Evolutionary conservation across 345 rosid genomes (phyloP).

Genomic region (Eucalyptus tenuipes): DNA sequence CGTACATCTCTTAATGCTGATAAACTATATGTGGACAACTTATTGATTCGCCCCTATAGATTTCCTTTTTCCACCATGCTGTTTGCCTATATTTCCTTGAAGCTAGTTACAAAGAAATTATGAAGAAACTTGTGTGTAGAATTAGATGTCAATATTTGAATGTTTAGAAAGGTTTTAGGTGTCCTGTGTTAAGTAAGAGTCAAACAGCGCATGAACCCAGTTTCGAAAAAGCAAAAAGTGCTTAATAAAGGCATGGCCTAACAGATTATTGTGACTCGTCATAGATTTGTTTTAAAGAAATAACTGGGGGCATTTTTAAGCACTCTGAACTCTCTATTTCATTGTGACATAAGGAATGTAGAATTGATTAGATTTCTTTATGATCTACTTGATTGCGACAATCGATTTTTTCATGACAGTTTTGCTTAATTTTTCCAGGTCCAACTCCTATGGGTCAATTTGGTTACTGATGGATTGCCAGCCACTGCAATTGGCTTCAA

Average conservation of each 20-base stretch:
- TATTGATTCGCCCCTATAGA: neutral
- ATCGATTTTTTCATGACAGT: neutral
- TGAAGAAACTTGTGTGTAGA: neutral
- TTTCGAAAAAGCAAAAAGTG: neutral
- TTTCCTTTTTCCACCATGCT: neutral
- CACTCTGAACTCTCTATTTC: neutral
- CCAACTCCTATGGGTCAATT: slow-evolving; percentile 97
- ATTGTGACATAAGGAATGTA: neutral
- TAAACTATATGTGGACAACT: neutral
- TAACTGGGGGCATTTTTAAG: neutral
- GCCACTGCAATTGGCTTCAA: slow-evolving; percentile 99
- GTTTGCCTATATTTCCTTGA: neutral
- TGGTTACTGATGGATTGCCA: slow-evolving; percentile 98
- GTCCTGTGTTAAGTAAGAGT: neutral
- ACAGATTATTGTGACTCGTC: neutral
- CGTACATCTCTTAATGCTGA: neutral
- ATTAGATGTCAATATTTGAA: neutral
- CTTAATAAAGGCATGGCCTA: neutral
- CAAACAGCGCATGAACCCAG: neutral
- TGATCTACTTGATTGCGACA: neutral
- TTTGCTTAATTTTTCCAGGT: slow-evolving; percentile 41
- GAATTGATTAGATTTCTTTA: neutral
- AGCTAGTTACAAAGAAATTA: neutral
- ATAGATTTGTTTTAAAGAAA: neutral
- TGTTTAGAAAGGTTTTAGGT: neutral